phyloP scores from a whole-genome alignment of 2,329 filamentous ascomycete genomes.

The Dactylellina cionopaga region DNA sequence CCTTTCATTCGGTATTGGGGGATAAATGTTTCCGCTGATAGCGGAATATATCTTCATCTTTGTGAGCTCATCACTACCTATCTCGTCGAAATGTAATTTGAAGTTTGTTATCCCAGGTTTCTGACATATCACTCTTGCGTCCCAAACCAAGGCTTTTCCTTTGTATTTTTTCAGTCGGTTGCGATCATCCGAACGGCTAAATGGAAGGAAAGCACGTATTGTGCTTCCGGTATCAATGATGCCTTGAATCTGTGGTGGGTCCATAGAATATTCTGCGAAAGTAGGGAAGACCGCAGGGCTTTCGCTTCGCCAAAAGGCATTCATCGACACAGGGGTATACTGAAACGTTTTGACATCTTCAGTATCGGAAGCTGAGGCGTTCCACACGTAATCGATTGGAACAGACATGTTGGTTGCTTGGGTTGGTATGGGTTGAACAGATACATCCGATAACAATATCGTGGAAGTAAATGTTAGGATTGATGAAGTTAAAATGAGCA shows the following conservation, averaged over 20 bases:
- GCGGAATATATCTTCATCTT: no score
- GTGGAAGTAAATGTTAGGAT: slow-evolving; percentile 12
- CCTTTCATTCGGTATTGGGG: not conserved
- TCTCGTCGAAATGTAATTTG: not conserved
- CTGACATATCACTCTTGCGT: slow-evolving; percentile 31
- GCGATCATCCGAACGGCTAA: slow-evolving; percentile 8
- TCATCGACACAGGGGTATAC: no score
- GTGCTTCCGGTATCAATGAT: slow-evolving; percentile 23
- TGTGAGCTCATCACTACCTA: not conserved
- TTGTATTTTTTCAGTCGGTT: slow-evolving; percentile 6
- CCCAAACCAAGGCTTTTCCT: slow-evolving; percentile 16
- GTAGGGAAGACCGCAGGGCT: not conserved
- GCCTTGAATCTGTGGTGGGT: not conserved
- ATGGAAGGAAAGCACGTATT: slow-evolving; percentile 20
- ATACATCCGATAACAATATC: not conserved
- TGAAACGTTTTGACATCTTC: not conserved
- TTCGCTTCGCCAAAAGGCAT: slow-evolving; percentile 1
- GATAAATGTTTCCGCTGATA: not conserved
- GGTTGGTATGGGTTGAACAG: slow-evolving; percentile 12
- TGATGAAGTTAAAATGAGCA: slow-evolving; percentile 1
- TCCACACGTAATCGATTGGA: slow-evolving; percentile 6
- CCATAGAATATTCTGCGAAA: slow-evolving; percentile 22
- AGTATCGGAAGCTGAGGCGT: not conserved
- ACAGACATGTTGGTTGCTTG: not conserved
- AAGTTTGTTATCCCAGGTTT: slow-evolving; percentile 14